A percentile compares a stretch with the other conserved stretches of the same genome.
Conservation (phyloP, 805 yeast species). For the Tetrapisispora namnaoensis region DNA sequence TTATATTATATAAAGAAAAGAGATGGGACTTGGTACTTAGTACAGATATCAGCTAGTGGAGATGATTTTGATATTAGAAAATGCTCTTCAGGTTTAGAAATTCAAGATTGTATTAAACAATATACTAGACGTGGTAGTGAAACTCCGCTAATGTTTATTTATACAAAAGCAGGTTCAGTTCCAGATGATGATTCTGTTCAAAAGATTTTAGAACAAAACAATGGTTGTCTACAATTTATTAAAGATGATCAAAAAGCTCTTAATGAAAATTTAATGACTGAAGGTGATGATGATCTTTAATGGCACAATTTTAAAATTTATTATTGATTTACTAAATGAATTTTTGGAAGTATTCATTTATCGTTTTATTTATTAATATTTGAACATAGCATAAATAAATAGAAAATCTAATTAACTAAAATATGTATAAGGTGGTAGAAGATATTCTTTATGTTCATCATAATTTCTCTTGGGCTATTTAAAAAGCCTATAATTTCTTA, state of each 20-base stretch:
- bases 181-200: slow-evolving; percentile 11
- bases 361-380: neutral
- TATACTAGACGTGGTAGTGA: slow-evolving; percentile 20
- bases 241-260: slow-evolving; percentile 15
- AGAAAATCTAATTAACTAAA: neutral
- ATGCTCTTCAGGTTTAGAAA: slow-evolving; percentile 9
- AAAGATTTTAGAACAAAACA: slow-evolving; percentile 12
- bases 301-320: neutral
- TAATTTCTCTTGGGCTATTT: neutral
- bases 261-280: neutral
- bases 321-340: neutral
- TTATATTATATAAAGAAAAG: slow-evolving; percentile 18
- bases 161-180: slow-evolving; percentile 13
- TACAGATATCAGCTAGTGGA: slow-evolving; percentile 9
- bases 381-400: neutral
- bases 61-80: slow-evolving; percentile 14
- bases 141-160: slow-evolving; percentile 26
- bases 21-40: slow-evolving; percentile 16
- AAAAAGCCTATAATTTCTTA: slow-evolving; percentile 30
- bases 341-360: neutral
- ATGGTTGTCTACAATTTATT: slow-evolving; percentile 15
- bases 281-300: neutral
- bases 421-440: neutral
- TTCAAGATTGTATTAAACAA: slow-evolving; percentile 16
- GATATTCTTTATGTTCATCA: neutral